A percentile compares a stretch with the other conserved stretches of the same genome.
phyloP scores from a whole-genome alignment of 2,329 filamentous ascomycete genomes.

The Epichloe festucae region DNA sequence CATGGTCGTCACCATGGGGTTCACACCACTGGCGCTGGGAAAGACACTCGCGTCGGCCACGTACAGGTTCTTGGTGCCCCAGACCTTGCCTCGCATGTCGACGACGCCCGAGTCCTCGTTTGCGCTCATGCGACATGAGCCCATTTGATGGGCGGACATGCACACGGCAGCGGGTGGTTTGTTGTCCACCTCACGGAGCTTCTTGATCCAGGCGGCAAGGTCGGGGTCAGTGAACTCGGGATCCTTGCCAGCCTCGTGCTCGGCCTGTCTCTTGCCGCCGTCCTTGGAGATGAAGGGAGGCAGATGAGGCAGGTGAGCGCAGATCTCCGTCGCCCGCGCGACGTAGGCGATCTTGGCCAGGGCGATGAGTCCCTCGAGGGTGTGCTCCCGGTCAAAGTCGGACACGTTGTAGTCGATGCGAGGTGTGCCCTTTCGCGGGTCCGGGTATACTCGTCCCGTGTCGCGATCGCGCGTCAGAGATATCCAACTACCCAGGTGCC shows the following conservation, averaged over 20 bases:
- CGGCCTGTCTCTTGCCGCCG: slow-evolving; percentile 10
- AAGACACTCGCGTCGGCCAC: slow-evolving; percentile 67
- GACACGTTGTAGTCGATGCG: slow-evolving; percentile 60
- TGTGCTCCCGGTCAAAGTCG: slow-evolving; percentile 57
- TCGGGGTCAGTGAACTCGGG: slow-evolving; percentile 41
- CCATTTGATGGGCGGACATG: slow-evolving; percentile 71
- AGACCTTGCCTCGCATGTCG: slow-evolving; percentile 45
- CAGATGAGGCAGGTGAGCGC: slow-evolving; percentile 45
- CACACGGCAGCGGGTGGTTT: slow-evolving; percentile 40
- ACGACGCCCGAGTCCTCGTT: slow-evolving; percentile 41
- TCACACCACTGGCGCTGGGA: slow-evolving; percentile 64
- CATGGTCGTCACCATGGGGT: slow-evolving; percentile 73
- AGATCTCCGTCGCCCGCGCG: slow-evolving; percentile 69
- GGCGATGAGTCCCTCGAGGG: slow-evolving; percentile 58
- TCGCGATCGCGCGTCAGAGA: slow-evolving; percentile 64
- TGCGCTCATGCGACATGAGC: slow-evolving; percentile 58
- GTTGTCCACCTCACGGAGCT: slow-evolving; percentile 34
- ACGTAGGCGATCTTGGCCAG: slow-evolving; percentile 67
- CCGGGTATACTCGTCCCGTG: slow-evolving; percentile 58
- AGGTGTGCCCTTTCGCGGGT: slow-evolving; percentile 51
- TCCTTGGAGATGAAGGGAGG: slow-evolving; percentile 42
- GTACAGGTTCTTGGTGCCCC: slow-evolving; percentile 52
- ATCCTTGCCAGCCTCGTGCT: slow-evolving; percentile 14
- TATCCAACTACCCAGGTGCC: slow-evolving; percentile 60
- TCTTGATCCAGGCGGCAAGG: slow-evolving; percentile 49